phyloP scores from a whole-genome alignment of 805 yeast species.

The Zygotorulaspora chibaensis region DNA sequence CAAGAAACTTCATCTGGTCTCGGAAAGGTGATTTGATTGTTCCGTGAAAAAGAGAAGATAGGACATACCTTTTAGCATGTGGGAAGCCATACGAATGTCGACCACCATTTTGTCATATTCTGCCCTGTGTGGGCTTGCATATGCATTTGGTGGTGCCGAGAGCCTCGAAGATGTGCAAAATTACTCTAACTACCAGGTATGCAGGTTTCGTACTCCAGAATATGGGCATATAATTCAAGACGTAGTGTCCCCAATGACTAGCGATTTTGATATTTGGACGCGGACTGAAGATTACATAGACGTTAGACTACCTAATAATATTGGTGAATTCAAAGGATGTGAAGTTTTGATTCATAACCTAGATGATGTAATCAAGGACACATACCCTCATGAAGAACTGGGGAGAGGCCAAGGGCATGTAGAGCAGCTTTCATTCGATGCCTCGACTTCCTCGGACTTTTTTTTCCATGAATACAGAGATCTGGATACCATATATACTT shows the following conservation, averaged over 20 bases:
- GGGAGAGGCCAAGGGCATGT: background rate
- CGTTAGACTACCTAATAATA: slow-evolving; percentile 30
- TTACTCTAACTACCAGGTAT: slow-evolving; percentile 23
- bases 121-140: slow-evolving; percentile 2
- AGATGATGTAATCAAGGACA: slow-evolving; percentile 51
- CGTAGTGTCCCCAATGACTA: slow-evolving; percentile 13
- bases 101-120: slow-evolving; percentile 2
- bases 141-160: slow-evolving; percentile 2
- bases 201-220: slow-evolving; percentile 20
- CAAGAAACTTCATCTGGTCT: too few species aligned
- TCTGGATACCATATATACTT: slow-evolving; percentile 60
- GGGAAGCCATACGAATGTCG: background rate
- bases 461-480: slow-evolving; percentile 72
- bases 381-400: slow-evolving; percentile 40
- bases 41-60: too few species aligned
- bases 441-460: slow-evolving; percentile 38
- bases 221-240: slow-evolving; percentile 10
- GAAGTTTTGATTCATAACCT: slow-evolving; percentile 52
- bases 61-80: background rate
- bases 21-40: too few species aligned
- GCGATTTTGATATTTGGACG: slow-evolving; percentile 48
- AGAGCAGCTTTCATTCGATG: slow-evolving; percentile 10
- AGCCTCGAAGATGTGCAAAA: slow-evolving; percentile 1
- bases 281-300: slow-evolving; percentile 44
- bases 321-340: slow-evolving; percentile 24